Conservation (phyloP, 768 basidiomycete species). For the Macrolepiota dolichaula region DNA sequence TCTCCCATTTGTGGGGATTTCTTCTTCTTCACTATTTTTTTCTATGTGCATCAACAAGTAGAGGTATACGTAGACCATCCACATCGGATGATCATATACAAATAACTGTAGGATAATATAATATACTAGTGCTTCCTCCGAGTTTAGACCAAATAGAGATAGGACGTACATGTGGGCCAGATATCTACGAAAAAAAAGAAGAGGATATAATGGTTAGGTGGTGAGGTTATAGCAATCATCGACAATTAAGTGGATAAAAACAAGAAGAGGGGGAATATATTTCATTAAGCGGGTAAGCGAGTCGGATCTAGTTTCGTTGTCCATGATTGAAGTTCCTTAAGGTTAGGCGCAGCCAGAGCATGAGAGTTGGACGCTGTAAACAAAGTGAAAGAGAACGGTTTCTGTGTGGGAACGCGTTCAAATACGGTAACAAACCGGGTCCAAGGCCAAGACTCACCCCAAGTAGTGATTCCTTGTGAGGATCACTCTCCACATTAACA, state of each 20-base stretch:
- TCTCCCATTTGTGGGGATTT: not conserved
- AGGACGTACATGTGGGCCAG: slow-evolving; percentile 8
- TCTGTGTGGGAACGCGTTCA: slow-evolving; percentile 39
- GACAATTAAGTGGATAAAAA: not conserved
- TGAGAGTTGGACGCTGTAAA: slow-evolving; percentile 93
- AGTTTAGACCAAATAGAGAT: not conserved
- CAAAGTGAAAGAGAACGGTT: slow-evolving; percentile 82
- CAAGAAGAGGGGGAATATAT: not conserved
- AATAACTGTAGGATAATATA: slow-evolving; percentile 7
- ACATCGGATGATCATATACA: slow-evolving; percentile 1
- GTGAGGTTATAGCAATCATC: not conserved
- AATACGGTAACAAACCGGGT: not conserved
- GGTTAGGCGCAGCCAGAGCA: slow-evolving; percentile 77
- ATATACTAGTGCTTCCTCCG: not conserved
- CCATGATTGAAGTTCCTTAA: slow-evolving; percentile 86
- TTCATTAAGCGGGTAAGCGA: slow-evolving; percentile 39
- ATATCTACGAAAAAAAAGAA: slow-evolving; percentile 2
- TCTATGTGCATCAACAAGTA: not conserved
- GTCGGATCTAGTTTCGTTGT: slow-evolving; percentile 82
- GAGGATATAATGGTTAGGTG: not conserved
- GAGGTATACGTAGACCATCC: not conserved
- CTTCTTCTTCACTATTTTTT: not conserved
- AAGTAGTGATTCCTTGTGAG: slow-evolving; percentile 82
- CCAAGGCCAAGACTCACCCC: slow-evolving; percentile 54
- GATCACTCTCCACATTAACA: slow-evolving; percentile 82